These are phyloP conservation scores for Mercurialis annua DNA, from an alignment of 345 rosid genomes.

Conservation along the genomic window DNA sequence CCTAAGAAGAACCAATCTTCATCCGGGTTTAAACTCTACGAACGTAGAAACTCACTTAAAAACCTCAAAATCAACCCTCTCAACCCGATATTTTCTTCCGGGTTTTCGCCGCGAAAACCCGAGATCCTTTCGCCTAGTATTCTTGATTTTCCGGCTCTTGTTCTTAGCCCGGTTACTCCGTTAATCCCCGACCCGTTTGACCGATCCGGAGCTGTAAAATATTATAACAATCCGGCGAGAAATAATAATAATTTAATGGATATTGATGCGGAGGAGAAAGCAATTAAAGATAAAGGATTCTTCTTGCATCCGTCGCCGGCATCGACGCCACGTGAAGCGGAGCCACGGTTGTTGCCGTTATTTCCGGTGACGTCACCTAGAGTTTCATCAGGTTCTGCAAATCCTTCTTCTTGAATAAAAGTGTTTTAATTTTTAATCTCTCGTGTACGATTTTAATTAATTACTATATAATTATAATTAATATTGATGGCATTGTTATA, in stretches of 20 bases:
- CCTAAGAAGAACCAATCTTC: constrained; percentile 62
- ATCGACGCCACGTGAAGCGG: constrained; percentile 70
- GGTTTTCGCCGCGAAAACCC: constrained; percentile 66
- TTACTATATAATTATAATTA: constrained; percentile 30
- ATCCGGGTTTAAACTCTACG: constrained; percentile 86
- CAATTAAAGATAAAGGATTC: constrained; percentile 81
- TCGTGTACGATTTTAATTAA: constrained; percentile 42
- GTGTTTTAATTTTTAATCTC: neutral
- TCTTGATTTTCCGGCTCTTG: constrained; percentile 80
- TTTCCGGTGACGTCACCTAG: constrained; percentile 88
- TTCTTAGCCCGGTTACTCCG: constrained; percentile 90
- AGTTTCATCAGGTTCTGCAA: constrained; percentile 63
- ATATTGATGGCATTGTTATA: constrained; percentile 30
- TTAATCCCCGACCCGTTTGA: constrained; percentile 85
- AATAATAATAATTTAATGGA: constrained; percentile 15
- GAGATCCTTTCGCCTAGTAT: constrained; percentile 92
- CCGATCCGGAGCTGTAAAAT: constrained; percentile 52
- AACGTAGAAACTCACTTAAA: constrained; percentile 86
- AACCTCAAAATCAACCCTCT: constrained; percentile 80
- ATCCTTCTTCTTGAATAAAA: constrained; percentile 36
- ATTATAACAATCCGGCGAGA: constrained; percentile 15
- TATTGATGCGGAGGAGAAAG: constrained; percentile 62
- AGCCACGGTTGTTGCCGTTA: constrained; percentile 81
- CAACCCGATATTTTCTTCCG: constrained; percentile 53
- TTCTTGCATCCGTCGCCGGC: constrained; percentile 86